Percentiles rank a stretch among this genome's conserved stretches.
These are phyloP conservation scores for Leucogyrophana mollusca DNA, from an alignment of 768 basidiomycete genomes.

Conservation along the genomic window DNA sequence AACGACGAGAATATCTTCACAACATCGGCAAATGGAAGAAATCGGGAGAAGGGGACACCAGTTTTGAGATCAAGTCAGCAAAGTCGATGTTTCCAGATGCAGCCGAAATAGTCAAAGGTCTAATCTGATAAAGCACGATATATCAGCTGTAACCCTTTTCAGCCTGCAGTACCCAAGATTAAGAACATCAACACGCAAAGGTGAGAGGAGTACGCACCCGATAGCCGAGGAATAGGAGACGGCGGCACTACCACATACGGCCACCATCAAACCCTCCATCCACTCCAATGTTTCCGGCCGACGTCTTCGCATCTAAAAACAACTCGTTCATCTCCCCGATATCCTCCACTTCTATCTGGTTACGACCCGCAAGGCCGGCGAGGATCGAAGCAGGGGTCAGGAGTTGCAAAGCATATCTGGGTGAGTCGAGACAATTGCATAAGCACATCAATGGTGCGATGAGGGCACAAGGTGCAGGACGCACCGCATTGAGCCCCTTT, in stretches of 20 bases:
- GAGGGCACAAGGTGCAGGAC: slow-evolving; percentile 24
- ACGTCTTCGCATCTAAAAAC: slow-evolving; percentile 92
- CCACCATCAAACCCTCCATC: slow-evolving; percentile 35
- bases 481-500: slow-evolving; percentile 77
- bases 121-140: too few species aligned
- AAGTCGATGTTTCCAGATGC: too few species aligned
- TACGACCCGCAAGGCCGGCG: slow-evolving; percentile 71
- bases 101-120: too few species aligned
- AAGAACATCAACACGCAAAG: slow-evolving; percentile 1
- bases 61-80: too few species aligned
- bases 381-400: slow-evolving; percentile 91
- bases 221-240: not conserved
- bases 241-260: slow-evolving; percentile 23
- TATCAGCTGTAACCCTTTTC: too few species aligned
- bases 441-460: slow-evolving; percentile 6
- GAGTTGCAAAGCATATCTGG: slow-evolving; percentile 86
- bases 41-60: too few species aligned
- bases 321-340: slow-evolving; percentile 91
- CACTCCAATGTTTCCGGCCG: slow-evolving; percentile 52
- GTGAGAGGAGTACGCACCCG: not conserved
- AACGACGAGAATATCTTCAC: too few species aligned
- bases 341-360: slow-evolving; percentile 84
- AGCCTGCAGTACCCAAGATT: too few species aligned
- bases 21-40: too few species aligned
- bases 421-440: slow-evolving; percentile 9